Evolutionary conservation across 1,284 basidiomycete species (phyloP), one percentile per base, ranked within the genome.

Genomic region (Xerocomus minutiporus): DNA sequence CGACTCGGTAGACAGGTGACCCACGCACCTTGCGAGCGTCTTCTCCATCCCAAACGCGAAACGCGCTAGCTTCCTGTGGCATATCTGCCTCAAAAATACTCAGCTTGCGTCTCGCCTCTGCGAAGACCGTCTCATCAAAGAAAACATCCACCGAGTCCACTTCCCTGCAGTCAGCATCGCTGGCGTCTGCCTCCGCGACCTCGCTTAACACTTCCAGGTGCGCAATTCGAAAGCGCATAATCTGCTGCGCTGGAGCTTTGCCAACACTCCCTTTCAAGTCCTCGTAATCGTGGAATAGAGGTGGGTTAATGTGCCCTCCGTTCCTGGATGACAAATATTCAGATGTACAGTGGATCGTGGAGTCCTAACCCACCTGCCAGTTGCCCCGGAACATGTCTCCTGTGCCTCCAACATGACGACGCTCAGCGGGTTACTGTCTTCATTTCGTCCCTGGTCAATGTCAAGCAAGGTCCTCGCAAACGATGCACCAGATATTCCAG

Each of bases 301-400:
- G 71, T 1, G 85, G 82, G 23, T 80, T 83, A 46, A 86, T 78
- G 60, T 88, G 86, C 0, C 86, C 86, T 1, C 86, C 86, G 56
- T 88, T 88, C 56, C 86, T 85, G 32, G 15, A 35, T 13, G 13
- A 32, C 43, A 29, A 29, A 25, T 34, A 6, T 17, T 48, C 36
- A 48, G 35, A 31, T 39, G 17, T 38, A 13, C 26, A 12, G 12
- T 47, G 13, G 46, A 39, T 8, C 5, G 26, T n/a, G 15, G 28
- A 28, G 20, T 28, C 51, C 31, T 48, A 26, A 59, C 71, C 28
- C 53, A 79, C 76, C 77, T 73, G 34, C 71, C 78, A 1, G 78
- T 79, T 11, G 78, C 78, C 4, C 78, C 78, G 2, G 76, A 76
- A 56, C 79, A 80, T 9, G 73, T 68, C 13, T 77, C 77, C 41